Evolutionary conservation across 2,329 filamentous ascomycete genomes (phyloP).

Genomic region (Clonostachys rosea): DNA sequence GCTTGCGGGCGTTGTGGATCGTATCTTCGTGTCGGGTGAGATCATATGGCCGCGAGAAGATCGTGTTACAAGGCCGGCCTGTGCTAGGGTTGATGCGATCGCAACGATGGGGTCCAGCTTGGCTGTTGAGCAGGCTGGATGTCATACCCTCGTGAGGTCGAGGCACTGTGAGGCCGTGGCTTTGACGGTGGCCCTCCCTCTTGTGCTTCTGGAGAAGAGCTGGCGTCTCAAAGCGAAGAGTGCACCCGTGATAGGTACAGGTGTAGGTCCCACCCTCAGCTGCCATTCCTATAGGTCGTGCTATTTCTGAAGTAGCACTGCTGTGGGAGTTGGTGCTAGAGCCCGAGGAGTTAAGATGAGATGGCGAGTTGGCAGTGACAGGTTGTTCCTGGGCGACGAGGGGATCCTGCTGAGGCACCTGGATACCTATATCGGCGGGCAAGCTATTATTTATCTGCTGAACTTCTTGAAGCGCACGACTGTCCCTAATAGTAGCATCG

Average conservation of each 20-base stretch:
- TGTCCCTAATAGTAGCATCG: too few relatives aligned
- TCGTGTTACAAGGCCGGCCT: constrained; percentile 87
- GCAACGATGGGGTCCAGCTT: constrained; percentile 90
- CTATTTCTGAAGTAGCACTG: constrained; percentile 70
- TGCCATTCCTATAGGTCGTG: too few relatives aligned
- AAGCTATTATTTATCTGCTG: too few relatives aligned
- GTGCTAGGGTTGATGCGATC: constrained; percentile 92
- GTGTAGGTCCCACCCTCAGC: too few relatives aligned
- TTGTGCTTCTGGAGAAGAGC: too few relatives aligned
- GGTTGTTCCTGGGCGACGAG: constrained; percentile 33
- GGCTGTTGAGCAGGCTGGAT: constrained; percentile 67
- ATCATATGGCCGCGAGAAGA: constrained; percentile 95
- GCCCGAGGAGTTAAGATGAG: constrained; percentile 34
- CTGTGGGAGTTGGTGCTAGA: constrained; percentile 21
- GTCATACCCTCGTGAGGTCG: constrained; percentile 56
- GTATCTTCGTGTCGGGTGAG: constrained; percentile 95
- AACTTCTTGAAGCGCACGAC: too few relatives aligned
- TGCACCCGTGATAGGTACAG: too few relatives aligned
- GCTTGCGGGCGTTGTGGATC: constrained; percentile 91
- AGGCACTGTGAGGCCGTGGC: too few relatives aligned
- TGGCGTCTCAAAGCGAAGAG: too few relatives aligned
- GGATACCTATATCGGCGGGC: constrained; percentile 1
- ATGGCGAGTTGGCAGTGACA: constrained; percentile 22
- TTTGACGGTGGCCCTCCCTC: too few relatives aligned
- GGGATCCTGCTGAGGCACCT: constrained; percentile 46